Evolutionary conservation across 202 grass and related monocot species (phyloP).

Genomic region (Hordeum pubiflorum): DNA sequence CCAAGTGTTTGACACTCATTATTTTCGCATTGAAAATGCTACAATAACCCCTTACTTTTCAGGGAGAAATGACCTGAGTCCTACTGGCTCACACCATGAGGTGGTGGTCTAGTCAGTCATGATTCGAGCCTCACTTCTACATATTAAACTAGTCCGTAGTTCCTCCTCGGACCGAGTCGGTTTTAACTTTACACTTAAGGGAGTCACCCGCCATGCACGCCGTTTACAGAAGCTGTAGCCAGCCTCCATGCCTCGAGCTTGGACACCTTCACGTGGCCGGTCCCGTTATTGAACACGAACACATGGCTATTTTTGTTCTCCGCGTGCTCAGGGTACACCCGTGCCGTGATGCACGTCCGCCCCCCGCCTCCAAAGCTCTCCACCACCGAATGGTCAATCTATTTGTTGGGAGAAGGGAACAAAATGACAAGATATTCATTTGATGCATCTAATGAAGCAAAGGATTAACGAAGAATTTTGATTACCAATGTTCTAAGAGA

Average conservation of each 20-base stretch:
- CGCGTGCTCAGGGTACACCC: slow-evolving; percentile 47
- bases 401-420: not conserved
- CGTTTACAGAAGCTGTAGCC: not conserved
- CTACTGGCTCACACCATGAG: not conserved
- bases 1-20: too few species aligned
- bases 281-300: slow-evolving; percentile 54
- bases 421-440: not conserved
- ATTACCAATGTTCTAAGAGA: not conserved
- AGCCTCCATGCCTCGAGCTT: slow-evolving; percentile 60
- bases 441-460: not conserved
- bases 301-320: slow-evolving; percentile 19
- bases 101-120: not conserved
- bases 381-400: not conserved
- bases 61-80: not conserved
- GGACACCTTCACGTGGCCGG: slow-evolving; percentile 23
- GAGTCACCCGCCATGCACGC: too few species aligned
- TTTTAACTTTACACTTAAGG: too few species aligned
- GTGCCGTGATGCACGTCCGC: slow-evolving; percentile 33
- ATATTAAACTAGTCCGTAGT: not conserved
- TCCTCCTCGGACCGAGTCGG: too few species aligned
- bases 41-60: too few species aligned
- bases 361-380: not conserved
- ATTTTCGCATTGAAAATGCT: too few species aligned
- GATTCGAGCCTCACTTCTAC: not conserved
- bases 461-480: not conserved